Evolutionary conservation across 306 rosid genomes (phyloP).

Genomic region (Casuarina equisetifolia): DNA sequence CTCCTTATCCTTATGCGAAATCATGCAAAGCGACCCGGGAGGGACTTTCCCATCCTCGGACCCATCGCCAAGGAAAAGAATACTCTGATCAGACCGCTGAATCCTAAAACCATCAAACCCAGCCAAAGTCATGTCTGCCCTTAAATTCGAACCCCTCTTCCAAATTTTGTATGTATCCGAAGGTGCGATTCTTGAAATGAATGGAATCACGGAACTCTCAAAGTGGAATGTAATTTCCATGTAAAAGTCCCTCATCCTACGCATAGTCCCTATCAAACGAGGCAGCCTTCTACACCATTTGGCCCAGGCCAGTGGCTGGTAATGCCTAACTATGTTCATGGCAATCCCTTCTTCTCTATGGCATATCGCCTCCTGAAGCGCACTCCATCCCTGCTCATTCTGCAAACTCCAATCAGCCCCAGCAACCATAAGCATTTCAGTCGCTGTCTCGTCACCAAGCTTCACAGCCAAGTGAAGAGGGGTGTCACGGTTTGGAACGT

Average conservation of each 20-base stretch:
- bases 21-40: constrained; percentile 91
- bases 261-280: constrained; percentile 81
- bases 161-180: constrained; percentile 96
- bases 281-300: constrained; percentile 99
- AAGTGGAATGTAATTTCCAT: constrained; percentile 98
- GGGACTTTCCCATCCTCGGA: constrained; percentile 80
- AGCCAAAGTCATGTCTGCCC: constrained; percentile 98
- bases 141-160: constrained; percentile 95
- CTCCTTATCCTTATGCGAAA: constrained; percentile 92
- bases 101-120: constrained; percentile 97
- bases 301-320: constrained; percentile 98
- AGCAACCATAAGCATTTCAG: constrained; percentile 89
- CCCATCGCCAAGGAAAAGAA: constrained; percentile 90
- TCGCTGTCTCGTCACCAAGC: constrained; percentile 69
- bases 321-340: constrained; percentile 73
- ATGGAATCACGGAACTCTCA: constrained; percentile 98
- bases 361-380: constrained; percentile 98
- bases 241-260: constrained; percentile 93
- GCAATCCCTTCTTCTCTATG: constrained; percentile 82
- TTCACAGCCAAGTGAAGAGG: constrained; percentile 96
- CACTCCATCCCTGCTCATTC: constrained; percentile 98
- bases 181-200: constrained; percentile 95
- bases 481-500: constrained; percentile 86
- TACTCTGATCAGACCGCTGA: constrained; percentile 92
- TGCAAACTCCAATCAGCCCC: constrained; percentile 99